Conservation (phyloP, 2,329 filamentous ascomycete genomes). For the Arachnopeziza araneosa region DNA sequence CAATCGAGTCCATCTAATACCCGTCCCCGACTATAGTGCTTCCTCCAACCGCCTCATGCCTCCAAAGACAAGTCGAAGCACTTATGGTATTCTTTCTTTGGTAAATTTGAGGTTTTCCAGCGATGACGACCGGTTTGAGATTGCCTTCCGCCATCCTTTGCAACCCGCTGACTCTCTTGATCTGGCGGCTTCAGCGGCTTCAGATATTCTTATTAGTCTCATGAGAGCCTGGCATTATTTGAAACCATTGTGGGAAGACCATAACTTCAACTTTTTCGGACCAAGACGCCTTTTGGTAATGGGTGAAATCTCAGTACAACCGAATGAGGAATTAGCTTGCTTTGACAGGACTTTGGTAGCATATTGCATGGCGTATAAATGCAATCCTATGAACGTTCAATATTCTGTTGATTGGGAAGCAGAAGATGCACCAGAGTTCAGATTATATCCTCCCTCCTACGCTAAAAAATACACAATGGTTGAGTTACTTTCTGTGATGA, state of each 20-base stretch:
- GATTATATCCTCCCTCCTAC: constrained; percentile 51
- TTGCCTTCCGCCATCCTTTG: constrained; percentile 56
- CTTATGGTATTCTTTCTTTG: constrained; percentile 59
- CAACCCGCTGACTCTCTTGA: constrained; percentile 50
- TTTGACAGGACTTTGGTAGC: constrained; percentile 64
- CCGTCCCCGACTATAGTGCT: constrained; percentile 52
- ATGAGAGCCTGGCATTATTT: constrained; percentile 56
- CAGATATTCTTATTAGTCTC: constrained; percentile 58
- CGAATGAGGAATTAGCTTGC: constrained; percentile 53
- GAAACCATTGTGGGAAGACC: constrained; percentile 59
- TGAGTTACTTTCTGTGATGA: constrained; percentile 65
- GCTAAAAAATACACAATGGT: constrained; percentile 50
- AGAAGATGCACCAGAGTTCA: constrained; percentile 64
- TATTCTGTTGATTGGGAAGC: constrained; percentile 56
- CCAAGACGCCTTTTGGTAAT: constrained; percentile 49
- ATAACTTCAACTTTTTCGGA: constrained; percentile 57
- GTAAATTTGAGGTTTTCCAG: constrained; percentile 53
- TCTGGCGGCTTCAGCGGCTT: constrained; percentile 57
- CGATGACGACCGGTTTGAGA: constrained; percentile 59
- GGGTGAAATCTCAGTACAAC: constrained; percentile 39
- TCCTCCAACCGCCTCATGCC: constrained; percentile 37
- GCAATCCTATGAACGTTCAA: constrained; percentile 58
- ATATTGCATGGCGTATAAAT: constrained; percentile 63
- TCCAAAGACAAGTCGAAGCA: constrained; percentile 41
- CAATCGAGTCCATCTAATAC: constrained; percentile 64